Base-by-base conservation (phyloP, 2,329 filamentous ascomycete species). In the Diaporthe batatas region DNA sequence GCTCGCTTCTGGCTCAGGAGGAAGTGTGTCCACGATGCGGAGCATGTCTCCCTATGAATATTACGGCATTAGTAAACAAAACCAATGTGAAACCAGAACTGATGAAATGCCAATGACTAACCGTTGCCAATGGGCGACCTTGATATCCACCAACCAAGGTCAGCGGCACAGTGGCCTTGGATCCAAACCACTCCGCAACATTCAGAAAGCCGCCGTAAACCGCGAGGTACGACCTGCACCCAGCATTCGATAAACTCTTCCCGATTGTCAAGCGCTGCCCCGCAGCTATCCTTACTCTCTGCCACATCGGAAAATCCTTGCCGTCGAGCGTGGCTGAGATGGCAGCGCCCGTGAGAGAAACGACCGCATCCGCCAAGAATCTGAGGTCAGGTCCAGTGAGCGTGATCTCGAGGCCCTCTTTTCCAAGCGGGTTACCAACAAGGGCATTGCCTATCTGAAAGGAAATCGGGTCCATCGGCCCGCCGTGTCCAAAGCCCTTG, bases 391-490 rank as follows among this genome's bases (percentile, higher is more conserved):
- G 90, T 0, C 90, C 90, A 18, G 83, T 86, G 21, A 91, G 76
- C 0, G 90, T 91, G 34, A 91, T 88, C 75, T 92, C 90, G 0
- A 92, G 79, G 0, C 84, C 85, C 77, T 91, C 90, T 4, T 80
- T 84, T 0, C 83, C 84, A 0, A 82, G 77, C 0, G 83, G 75
- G 69, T 92, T 92, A 0, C 89, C 89, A 0, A 89, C 89, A 1
- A 92, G 82, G 25, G 87, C 81, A 75, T 92, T 92, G 2, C 88
- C 90, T 36, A 91, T 83, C 32, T 86, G 85, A 58, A 88, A 87
- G 1, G 88, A 84, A n/a, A 91, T 77, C 0, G 85, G 83, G 76
- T 91, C 90, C 89, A 91, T 91, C 0, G 90, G 89, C 0, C 90
- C 90, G 5, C 86, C 84, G 42, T 90, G 87, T 5, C 87, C 87